phyloP scores from a whole-genome alignment of 1,284 basidiomycete genomes.

The Moesziomyces aphidis region DNA sequence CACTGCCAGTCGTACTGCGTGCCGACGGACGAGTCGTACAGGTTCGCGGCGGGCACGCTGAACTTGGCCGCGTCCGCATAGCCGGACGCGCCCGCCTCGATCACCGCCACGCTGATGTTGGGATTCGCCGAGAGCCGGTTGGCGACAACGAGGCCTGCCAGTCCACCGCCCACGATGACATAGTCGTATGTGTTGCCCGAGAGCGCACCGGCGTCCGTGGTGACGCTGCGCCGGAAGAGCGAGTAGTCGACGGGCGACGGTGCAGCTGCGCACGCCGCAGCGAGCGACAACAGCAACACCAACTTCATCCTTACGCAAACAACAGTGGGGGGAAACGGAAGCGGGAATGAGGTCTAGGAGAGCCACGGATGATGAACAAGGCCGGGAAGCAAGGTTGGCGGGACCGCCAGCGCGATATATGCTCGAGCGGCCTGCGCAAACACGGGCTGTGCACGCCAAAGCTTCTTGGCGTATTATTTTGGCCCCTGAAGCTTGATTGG shows the following conservation, averaged over 20 bases:
- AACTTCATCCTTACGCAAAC: too few species aligned
- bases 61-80: constrained; percentile 38
- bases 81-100: constrained; percentile 71
- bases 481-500: too few species aligned
- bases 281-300: too few species aligned
- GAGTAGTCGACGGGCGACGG: constrained; percentile 13
- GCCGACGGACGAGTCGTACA: constrained; percentile 51
- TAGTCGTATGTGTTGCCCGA: constrained; percentile 65
- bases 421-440: too few species aligned
- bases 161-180: constrained; percentile 72
- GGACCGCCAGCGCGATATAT: too few species aligned
- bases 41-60: constrained; percentile 42
- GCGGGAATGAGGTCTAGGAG: too few species aligned
- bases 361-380: too few species aligned
- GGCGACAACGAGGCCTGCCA: constrained; percentile 68
- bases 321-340: too few species aligned
- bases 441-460: too few species aligned
- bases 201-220: constrained; percentile 28
- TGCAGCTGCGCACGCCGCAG: too few species aligned
- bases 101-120: constrained; percentile 58
- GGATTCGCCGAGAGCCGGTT: constrained; percentile 55
- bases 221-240: constrained; percentile 23
- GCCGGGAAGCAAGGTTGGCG: too few species aligned
- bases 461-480: too few species aligned
- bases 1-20: constrained; percentile 59